Base-by-base conservation (phyloP, 2,329 filamentous ascomycete species). In the Aspergillus caelatus region DNA sequence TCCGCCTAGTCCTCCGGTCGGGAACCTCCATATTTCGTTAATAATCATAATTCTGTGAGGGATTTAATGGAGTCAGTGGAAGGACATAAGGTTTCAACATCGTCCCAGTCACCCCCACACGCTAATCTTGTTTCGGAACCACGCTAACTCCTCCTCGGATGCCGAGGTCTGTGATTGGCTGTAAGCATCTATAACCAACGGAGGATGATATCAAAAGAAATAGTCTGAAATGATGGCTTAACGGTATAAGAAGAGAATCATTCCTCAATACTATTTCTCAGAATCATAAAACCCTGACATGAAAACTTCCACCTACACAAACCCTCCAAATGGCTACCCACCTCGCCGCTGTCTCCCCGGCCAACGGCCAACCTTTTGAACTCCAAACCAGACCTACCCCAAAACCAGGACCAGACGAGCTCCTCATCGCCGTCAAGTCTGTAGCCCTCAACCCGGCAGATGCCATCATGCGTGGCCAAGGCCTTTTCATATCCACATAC, bases 391-490 rank as follows among this genome's bases (percentile, higher is more conserved):
- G 81, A 4, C 65, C 72, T 0, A 84, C 82, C 0, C 82, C 81
- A 4, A 79, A 78, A 9, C 80, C 83, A 48, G 81, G 82, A 0
- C 79, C 80, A 21, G 70, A 68, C 34, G 82, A 85, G 50, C 73
- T 85, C 58, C 81, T 85, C 28, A 72, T 85, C 60, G 78, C 71
- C 1, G 79, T 84, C 67, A 81, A 82, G 57, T 80, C 82, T 3
- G 70, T 84, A 6, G 83, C 82, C 16, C 71, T 85, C 43, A 85
- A 85, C 64, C 82, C 83, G 2, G 76, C 82, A 57, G 83, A 85
- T 62, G 62, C 23, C 57, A 53, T 73, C 53, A 79, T 81, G 73
- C 82, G 80, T n/a, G 73, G 78, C 28, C 65, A 71, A 7, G 83
- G 81, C 19, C 74, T 83, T 61, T 76, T 79, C 55, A 77, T 83